phyloP scores from a whole-genome alignment of 768 basidiomycete genomes.

The Clavaria fumosa region DNA sequence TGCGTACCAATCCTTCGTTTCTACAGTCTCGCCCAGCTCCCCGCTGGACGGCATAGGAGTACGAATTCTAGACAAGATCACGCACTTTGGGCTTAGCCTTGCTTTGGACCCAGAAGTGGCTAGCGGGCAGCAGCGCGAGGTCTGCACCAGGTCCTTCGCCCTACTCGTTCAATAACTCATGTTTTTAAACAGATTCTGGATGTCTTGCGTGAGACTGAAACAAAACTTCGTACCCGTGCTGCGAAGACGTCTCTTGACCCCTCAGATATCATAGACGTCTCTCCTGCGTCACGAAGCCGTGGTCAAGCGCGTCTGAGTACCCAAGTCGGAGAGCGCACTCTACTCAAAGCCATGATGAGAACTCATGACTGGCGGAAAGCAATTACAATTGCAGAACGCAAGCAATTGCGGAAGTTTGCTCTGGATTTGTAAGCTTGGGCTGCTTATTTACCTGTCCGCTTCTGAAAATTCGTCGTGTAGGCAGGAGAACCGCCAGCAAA shows the following conservation, averaged over 20 bases:
- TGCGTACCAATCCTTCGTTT: constrained; percentile 41
- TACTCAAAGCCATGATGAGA: constrained; percentile 45
- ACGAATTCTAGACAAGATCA: constrained; percentile 55
- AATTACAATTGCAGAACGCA: constrained; percentile 52
- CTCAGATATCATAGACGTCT: constrained; percentile 32
- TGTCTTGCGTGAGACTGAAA: constrained; percentile 37
- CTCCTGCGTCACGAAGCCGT: constrained; percentile 35
- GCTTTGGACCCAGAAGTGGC: constrained; percentile 49
- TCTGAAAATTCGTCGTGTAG: constrained; percentile 23
- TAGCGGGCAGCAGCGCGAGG: constrained; percentile 59
- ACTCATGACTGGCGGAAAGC: constrained; percentile 63
- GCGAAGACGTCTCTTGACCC: constrained; percentile 39
- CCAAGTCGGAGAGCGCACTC: constrained; percentile 45
- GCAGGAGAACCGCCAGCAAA: constrained; percentile 61
- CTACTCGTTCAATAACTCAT: neutral
- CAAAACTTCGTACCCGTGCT: constrained; percentile 32
- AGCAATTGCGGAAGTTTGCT: constrained; percentile 51
- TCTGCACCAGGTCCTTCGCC: constrained; percentile 15
- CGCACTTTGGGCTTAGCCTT: constrained; percentile 52
- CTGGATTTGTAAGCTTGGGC: constrained; percentile 48
- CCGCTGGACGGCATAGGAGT: constrained; percentile 28
- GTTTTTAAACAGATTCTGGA: constrained; percentile 35
- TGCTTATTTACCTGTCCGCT: neutral
- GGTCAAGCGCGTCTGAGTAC: constrained; percentile 44
- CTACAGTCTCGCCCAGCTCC: constrained; percentile 22